Base-by-base conservation (phyloP, 2,329 filamentous ascomycete genomes). In the Ascochyta fabae region DNA sequence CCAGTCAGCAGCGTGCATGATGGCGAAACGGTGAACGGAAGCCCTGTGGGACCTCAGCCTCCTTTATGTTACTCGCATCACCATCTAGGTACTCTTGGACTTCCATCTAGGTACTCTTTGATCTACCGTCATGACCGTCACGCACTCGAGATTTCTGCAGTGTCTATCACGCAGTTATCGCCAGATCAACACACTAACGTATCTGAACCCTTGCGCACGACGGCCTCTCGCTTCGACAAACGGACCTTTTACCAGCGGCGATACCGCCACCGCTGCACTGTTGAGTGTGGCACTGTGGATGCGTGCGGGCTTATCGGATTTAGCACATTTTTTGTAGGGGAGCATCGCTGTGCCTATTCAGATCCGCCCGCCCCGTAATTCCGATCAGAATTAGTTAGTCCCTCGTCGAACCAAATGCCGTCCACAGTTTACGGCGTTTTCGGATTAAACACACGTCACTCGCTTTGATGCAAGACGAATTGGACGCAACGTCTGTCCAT, bases 61-160 rank as follows among this genome's bases (percentile, higher is more conserved):
- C 4, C 42, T 56, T 51, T 56, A 56, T 51, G 26, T 33, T 22
- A 38, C 9, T 16, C 26, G n/a, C 16, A 39, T 24, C 41, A 35
- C 53, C 53, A 51, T 56, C 38, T 34, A 51, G 53, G 53, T 56
- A 44, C 53, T 51, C 47, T 40, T 22, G 12, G 19, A 33, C 22
- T 29, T 51, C 23, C 24, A 35, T 31, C 12, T 15, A 31, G 29
- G 29, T 31, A 15, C 29, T 26, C 24, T 26, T 26, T 8, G 8
- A 26, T 8, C 24, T 8, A 19, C 19, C 19, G 12, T 33, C 10
- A 5, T 29, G 29, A 39, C 29, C 36, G 22, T 31, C 9, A 34
- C 41, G 36, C 46, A 42, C 46, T 45, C 42, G 12, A 15, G 19
- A 5, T 29, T 3, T 13, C 6, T 24, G 16, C 15, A 22, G 31